Base-by-base conservation (phyloP, 345 rosid species). In the Melastoma malabathricum region DNA sequence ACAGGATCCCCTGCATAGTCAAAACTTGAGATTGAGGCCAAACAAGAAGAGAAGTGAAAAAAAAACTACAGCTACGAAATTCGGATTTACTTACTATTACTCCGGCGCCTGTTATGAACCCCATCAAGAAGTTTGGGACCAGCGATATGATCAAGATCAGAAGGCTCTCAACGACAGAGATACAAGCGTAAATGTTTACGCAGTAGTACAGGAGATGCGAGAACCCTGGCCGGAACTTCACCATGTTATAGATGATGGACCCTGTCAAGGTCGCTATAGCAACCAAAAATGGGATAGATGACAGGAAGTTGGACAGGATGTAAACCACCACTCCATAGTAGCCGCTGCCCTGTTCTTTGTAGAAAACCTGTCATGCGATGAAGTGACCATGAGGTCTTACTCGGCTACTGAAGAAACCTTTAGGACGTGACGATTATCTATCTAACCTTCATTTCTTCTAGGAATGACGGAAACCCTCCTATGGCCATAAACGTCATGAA, bases 391-490 rank as follows among this genome's bases (percentile, higher is more conserved):
- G n/a, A n/a, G n/a, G n/a, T n/a, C n/a, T n/a, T n/a, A n/a, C n/a
- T n/a, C n/a, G n/a, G n/a, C n/a, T n/a, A n/a, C n/a, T n/a, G n/a
- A n/a, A n/a, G n/a, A n/a, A n/a, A n/a, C n/a, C n/a, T n/a, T n/a
- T n/a, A n/a, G n/a, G n/a, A n/a, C n/a, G n/a, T n/a, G n/a, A n/a
- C n/a, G n/a, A n/a, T n/a, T 34, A 6, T 34, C 41, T 6, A 47
- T 6, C 17, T 18, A 15, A 80, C 96, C 89, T 86, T 90, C 96
- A 90, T 84, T 46, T 90, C 96, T 75, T 86, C 94, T 5, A 80
- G 86, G 55, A 84, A 90, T 6, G 96, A 90, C 73, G 98, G 98
- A 62, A 90, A 84, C 13, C 98, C 98, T 38, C 98, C 98, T 58
- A 90, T 90, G 1, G 96, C 84, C 98, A 86, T 84, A 73, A 90